Conservation (phyloP, 1,139 yeast species). For the Blastobotrys ciferrii region DNA sequence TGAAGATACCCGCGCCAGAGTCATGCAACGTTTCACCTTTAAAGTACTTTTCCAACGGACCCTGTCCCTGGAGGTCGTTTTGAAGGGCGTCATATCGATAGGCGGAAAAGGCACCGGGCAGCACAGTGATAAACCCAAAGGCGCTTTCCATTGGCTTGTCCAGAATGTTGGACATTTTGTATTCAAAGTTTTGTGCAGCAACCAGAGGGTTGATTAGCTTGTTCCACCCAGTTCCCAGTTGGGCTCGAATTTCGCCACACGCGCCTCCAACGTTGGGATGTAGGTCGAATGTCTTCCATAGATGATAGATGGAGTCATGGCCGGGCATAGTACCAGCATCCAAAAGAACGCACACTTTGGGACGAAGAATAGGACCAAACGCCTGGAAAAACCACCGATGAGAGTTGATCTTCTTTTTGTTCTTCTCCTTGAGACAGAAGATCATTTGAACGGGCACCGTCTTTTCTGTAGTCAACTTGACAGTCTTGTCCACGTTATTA, state of each 20-base stretch:
- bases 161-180: constrained; percentile 75
- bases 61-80: constrained; percentile 58
- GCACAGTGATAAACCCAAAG: constrained; percentile 76
- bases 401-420: constrained; percentile 72
- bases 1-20: constrained; percentile 62
- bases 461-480: constrained; percentile 54
- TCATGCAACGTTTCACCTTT: constrained; percentile 72
- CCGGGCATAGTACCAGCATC: constrained; percentile 84
- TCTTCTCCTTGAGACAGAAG: constrained; percentile 75
- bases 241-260: constrained; percentile 78
- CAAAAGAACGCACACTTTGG: constrained; percentile 65
- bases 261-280: constrained; percentile 82
- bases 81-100: constrained; percentile 69
- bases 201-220: constrained; percentile 69
- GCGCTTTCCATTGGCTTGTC: constrained; percentile 84
- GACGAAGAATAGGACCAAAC: constrained; percentile 66
- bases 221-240: constrained; percentile 56
- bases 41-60: constrained; percentile 75
- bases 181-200: constrained; percentile 83
- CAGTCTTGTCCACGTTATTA: constrained; percentile 56
- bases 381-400: constrained; percentile 87
- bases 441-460: constrained; percentile 69
- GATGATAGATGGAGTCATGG: constrained; percentile 65
- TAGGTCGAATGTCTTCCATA: constrained; percentile 68
- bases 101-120: constrained; percentile 88